Evolutionary conservation across 2,329 filamentous ascomycete species (phyloP), one percentile per base, ranked within the genome.

Genomic region (Reticulascus tulasneorum): DNA sequence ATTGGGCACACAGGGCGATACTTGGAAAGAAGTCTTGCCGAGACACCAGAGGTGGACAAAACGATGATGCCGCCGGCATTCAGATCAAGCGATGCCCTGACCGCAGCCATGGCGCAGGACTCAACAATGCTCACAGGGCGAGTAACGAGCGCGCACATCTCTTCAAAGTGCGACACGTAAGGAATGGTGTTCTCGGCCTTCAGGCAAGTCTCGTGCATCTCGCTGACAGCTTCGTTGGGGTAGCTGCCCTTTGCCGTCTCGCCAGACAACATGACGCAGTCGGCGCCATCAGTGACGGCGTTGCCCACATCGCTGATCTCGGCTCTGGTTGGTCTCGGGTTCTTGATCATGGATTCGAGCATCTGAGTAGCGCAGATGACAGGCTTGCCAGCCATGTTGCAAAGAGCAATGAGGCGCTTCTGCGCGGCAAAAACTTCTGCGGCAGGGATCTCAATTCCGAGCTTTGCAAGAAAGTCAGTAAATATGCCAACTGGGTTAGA

Each of bases 361-460:
- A 98, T 98, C 76, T 98, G 93, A 25, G 93, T 98, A 42, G 93
- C 93, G 69, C 91, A 97, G 64, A 98, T 96, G 64, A 91, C 90
- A 51, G 93, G 93, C 79, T 98, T 98, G 68, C 93, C 93, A 52
- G 89, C 90, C 60, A 96, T 82, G 77, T 98, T 98, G 82, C 93
- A 98, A 83, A 97, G 97, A 69, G 93, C 90, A 67, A 98, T 98
- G 79, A 98, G 90, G 87, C 98, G 98, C 85, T 98, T 98, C 77
- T 98, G 93, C 38, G 93, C 93, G 52, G 94, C 88, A 69, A 98
- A 98, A 50, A 98, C 93, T 77, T 98, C 93, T 48, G 91, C 88
- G 44, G 93, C 91, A 32, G 93, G 91, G 55, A 98, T 98, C 73
- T 98, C 93, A 55, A 98, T 98, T 75, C 93, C 93, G 48, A 95